Evolutionary conservation across 1,284 basidiomycete species (phyloP), one percentile per base, ranked within the genome.

Genomic region (Xanthoconium separans): DNA sequence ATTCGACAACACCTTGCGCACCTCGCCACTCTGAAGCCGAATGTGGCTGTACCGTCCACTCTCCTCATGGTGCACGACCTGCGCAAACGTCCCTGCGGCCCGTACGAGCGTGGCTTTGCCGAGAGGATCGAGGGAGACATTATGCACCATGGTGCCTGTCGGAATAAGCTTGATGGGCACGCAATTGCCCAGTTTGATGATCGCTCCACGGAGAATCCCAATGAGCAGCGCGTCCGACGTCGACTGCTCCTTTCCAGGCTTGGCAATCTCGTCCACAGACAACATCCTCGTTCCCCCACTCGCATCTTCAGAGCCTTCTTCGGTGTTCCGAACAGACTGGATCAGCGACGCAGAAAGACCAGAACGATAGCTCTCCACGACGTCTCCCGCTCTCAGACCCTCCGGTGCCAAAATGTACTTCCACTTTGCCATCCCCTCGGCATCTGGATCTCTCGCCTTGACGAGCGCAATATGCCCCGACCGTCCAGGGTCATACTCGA

Each of bases 401-500:
- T 97, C 93, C 1, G 92, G 89, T 1, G 96, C 95, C 47, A 98
- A 77, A 64, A 98, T 95, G 71, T 99, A 98, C 65, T 85, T 90
- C 81, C 82, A 85, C 63, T 77, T 76, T 61, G 80, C 73, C 57
- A 54, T 70, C 6, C 81, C 82, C 63, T 78, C 72, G 20, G 74
- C 74, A 16, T 66, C 67, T 1, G 75, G 73, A 63, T 84, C 72
- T 55, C 85, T 77, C 68, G 80, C 84, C 64, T 81, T 78, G 60
- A 98, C 69, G 50, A 99, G 81, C 1, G 96, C 96, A 65, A 99
- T 95, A 72, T 99, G 97, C 4, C 92, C 93, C 42, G 88, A 91
- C 47, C 96, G 82, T 31, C 92, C 91, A 0, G 96, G 96, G 76
- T 99, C 96, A 70, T 98, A 99, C 74, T 99, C 96, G 64, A 99